These are phyloP conservation scores for Sorghum bicolor DNA, from an alignment of 176 grass and related monocot genomes.

Conservation along the genomic window Sorghum_bicolor_NCBIv3 NC_012876.2:60870501-60871000, in stretches of 20 bases:
- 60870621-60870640: neutral
- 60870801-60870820: slow-evolving; percentile 93
- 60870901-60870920: slow-evolving; percentile 23
- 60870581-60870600: neutral
- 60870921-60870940: neutral
- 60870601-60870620: neutral
- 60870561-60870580: slow-evolving; percentile 25
- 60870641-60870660: neutral
- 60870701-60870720: slow-evolving; percentile 62
- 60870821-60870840: slow-evolving; percentile 95
- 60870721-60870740: slow-evolving; percentile 83
- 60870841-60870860: slow-evolving; percentile 85
- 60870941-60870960: neutral
- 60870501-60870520: slow-evolving; percentile 25
- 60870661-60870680: slow-evolving; percentile 41
- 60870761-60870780: slow-evolving; percentile 91
- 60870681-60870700: slow-evolving; percentile 64
- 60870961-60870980: neutral
- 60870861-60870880: slow-evolving; percentile 96
- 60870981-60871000: slow-evolving; percentile 13
- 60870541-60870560: slow-evolving; percentile 3
- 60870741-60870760: slow-evolving; percentile 87
- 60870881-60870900: slow-evolving; percentile 94
- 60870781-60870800: slow-evolving; percentile 85
- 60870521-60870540: neutral